Base-by-base conservation (phyloP, 345 rosid genomes). In the Dipteronia sinensis region DNA sequence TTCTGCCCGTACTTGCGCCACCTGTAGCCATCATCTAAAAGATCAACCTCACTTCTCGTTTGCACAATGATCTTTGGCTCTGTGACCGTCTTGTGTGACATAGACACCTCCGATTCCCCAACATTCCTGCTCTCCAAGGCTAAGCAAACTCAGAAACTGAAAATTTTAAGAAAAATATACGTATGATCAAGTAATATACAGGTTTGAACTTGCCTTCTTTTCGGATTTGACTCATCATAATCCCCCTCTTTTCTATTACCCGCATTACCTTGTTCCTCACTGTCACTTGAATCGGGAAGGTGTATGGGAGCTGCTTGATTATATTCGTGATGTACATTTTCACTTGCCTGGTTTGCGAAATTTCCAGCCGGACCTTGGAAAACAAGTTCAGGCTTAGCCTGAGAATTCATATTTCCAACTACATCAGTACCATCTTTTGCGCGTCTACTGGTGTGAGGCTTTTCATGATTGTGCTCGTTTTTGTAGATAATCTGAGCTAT, bases 1-100 rank as follows among this genome's bases (percentile, higher is more conserved):
- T 96, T 94, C 91, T 96, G 99, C 81, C 99, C 99, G 65, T 96
- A 96, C 78, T 96, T 96, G 77, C 99, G 98, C 99, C 98, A 96
- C 76, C 91, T 90, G 78, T 90, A 96, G 71, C 99, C 99, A 89
- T 96, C 99, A 78, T 96, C 98, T 40, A 96, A 83, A 77, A 96
- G 97, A 85, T 96, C 99, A 46, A 96, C 97, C 87, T 94, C 97
- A 86, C 99, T 96, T 89, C 93, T 91, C 29, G 99, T 96, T 86
- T 96, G 99, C 72, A 96, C 90, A 20, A 94, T 86, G 68, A 96
- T 90, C 90, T 91, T 96, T 1, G 98, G 85, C 73, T 96, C 99
- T 7, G 95, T 85, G 79, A 94, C 90, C 4, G 96, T 83, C 84
- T 89, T 88, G 75, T 91, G 97, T 38, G 93, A 86, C 81, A 86